phyloP scores from a whole-genome alignment of 805 yeast species.

The Tetrapisispora namnaoensis region DNA sequence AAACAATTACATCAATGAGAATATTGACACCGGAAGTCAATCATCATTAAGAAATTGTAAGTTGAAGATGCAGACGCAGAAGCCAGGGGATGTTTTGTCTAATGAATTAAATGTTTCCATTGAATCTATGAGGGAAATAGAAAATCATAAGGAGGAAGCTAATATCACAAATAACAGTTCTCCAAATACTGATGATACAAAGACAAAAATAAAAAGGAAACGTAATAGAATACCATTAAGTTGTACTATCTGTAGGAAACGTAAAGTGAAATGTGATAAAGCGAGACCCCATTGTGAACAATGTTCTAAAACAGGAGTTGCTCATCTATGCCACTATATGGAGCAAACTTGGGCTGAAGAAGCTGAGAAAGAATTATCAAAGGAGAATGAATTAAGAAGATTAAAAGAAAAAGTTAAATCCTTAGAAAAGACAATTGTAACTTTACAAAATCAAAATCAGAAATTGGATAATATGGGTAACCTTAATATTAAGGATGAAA shows the following conservation, averaged over 20 bases:
- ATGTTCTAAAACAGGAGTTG: slow-evolving; percentile 50
- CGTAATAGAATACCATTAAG: slow-evolving; percentile 42
- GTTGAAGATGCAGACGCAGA: background rate
- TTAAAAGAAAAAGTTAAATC: slow-evolving; percentile 47
- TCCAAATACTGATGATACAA: background rate
- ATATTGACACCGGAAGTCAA: background rate
- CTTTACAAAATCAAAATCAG: slow-evolving; percentile 4
- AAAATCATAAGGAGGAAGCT: background rate
- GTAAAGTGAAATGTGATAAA: slow-evolving; percentile 43
- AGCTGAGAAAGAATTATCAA: slow-evolving; percentile 39
- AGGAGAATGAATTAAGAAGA: slow-evolving; percentile 38
- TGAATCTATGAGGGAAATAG: background rate
- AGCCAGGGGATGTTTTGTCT: background rate
- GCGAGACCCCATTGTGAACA: slow-evolving; percentile 47
- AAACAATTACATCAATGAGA: background rate
- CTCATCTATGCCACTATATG: slow-evolving; percentile 46
- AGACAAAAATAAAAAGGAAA: slow-evolving; percentile 24
- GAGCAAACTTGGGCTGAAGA: slow-evolving; percentile 52
- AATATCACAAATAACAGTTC: background rate
- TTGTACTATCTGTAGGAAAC: slow-evolving; percentile 39
- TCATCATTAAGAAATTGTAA: background rate
- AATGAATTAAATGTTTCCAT: background rate
- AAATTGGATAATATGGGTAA: background rate
- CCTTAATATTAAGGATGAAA: background rate
- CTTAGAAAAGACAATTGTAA: slow-evolving; percentile 38